These are phyloP conservation scores for Trichoderma citrinoviride DNA, from an alignment of 2,329 filamentous ascomycete species.

Conservation along the genomic window DNA sequence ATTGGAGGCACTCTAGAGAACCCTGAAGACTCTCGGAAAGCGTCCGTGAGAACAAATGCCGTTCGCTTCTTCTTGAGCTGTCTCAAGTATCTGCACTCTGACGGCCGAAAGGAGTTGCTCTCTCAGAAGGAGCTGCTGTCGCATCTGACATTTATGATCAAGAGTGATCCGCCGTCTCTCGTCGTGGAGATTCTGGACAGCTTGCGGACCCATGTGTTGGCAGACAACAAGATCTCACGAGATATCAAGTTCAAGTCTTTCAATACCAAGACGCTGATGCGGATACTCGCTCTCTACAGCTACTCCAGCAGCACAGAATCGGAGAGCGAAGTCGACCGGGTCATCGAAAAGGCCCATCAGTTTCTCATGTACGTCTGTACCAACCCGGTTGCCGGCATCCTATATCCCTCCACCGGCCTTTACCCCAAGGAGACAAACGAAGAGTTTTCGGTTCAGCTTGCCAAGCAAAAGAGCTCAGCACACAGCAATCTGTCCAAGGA, in stretches of 20 bases:
- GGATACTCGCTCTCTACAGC: conserved; percentile 69
- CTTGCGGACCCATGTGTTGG: conserved; percentile 68
- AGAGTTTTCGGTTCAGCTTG: conserved; percentile 29
- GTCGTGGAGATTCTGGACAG: conserved; percentile 71
- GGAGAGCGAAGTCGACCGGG: conserved; percentile 44
- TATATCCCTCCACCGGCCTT: conserved; percentile 76
- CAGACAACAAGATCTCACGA: conserved; percentile 70
- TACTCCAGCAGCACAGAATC: conserved; percentile 49
- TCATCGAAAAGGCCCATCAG: conserved; percentile 69
- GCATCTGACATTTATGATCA: conserved; percentile 75
- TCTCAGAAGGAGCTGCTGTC: conserved; percentile 77
- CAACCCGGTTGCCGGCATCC: conserved; percentile 66
- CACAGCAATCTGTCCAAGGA: conserved; percentile 66
- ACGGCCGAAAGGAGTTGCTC: conserved; percentile 78
- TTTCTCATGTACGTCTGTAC: conserved; percentile 77
- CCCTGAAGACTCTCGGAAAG: conserved; percentile 64
- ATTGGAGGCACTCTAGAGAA: conserved; percentile 58
- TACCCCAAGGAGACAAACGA: conserved; percentile 72
- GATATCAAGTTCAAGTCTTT: conserved; percentile 73
- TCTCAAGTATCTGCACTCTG: conserved; percentile 72
- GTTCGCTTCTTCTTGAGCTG: conserved; percentile 77
- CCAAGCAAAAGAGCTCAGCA: conserved; percentile 34
- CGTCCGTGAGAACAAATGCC: conserved; percentile 79
- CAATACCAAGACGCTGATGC: conserved; percentile 69
- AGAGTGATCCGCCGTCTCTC: conserved; percentile 72